phyloP scores from a whole-genome alignment of 257 asterid species.

The Eucommia ulmoides region DNA sequence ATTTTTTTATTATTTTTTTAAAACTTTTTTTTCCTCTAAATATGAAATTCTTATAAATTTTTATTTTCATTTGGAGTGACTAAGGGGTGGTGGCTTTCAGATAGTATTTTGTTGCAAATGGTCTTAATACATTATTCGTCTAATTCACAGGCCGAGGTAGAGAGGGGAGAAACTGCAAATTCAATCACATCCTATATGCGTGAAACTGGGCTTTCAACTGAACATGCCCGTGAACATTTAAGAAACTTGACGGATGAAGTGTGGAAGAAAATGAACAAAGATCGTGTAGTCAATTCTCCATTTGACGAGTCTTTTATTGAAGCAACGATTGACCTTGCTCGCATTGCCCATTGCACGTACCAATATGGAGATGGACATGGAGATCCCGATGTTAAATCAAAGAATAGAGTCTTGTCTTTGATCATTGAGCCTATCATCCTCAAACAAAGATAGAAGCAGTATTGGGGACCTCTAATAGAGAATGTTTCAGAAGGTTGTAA shows the following conservation, averaged over 20 bases:
- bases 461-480: no score
- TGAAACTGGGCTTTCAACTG: neutral
- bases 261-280: neutral
- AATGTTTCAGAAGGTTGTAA: no score
- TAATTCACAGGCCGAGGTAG: neutral
- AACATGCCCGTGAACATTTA: neutral
- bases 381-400: constrained; percentile 9
- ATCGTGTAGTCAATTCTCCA: no score
- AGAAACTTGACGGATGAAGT: neutral
- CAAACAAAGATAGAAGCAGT: no score
- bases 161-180: neutral
- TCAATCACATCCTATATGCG: neutral
- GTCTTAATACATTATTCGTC: no score
- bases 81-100: no score
- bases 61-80: no score
- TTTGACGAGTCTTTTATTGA: constrained; percentile 1
- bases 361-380: constrained; percentile 16
- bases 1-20: no score
- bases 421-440: constrained; percentile 9
- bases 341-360: constrained; percentile 7
- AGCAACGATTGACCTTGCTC: constrained; percentile 9
- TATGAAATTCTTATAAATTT: no score
- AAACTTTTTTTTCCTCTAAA: no score
- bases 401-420: constrained; percentile 7
- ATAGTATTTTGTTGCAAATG: no score